Conservation (phyloP, 495 filamentous ascomycete genomes). For the Barbatosphaeria neglecta region DNA sequence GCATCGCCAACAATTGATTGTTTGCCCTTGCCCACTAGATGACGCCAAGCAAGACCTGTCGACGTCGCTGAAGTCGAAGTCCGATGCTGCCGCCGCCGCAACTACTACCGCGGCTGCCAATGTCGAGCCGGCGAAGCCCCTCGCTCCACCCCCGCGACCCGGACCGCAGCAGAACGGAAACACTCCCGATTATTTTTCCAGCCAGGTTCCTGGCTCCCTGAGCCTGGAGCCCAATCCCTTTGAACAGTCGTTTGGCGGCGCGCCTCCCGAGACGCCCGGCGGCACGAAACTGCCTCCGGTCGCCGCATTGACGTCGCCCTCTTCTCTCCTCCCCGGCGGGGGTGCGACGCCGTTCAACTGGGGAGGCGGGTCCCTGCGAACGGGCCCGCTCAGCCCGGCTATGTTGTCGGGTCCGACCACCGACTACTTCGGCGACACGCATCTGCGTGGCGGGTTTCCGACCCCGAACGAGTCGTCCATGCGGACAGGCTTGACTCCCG, state of each 20-base stretch:
- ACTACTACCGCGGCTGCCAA: conserved; percentile 22
- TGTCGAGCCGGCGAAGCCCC: conserved; percentile 40
- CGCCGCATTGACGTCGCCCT: conserved; percentile 83
- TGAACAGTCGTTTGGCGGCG: conserved; percentile 74
- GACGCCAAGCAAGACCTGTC: neutral
- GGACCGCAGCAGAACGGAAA: conserved; percentile 34
- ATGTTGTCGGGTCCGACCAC: conserved; percentile 84
- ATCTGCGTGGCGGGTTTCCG: conserved; percentile 73
- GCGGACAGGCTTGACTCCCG: conserved; percentile 83
- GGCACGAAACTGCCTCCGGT: conserved; percentile 86
- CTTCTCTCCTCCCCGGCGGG: conserved; percentile 60
- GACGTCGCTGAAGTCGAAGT: neutral
- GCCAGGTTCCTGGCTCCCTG: conserved; percentile 44
- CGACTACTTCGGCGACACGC: conserved; percentile 64
- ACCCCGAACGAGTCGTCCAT: conserved; percentile 96
- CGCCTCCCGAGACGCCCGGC: conserved; percentile 68
- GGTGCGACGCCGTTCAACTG: conserved; percentile 63
- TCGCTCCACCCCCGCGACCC: conserved; percentile 74
- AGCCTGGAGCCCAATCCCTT: conserved; percentile 91
- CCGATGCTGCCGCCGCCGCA: conserved; percentile 28
- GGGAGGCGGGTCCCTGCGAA: conserved; percentile 71
- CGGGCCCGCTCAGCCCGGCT: conserved; percentile 89
- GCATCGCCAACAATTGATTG: conserved; percentile 11
- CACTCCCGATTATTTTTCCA: conserved; percentile 70
- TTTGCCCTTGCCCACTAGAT: neutral